phyloP scores from a whole-genome alignment of 305 asterid genomes.

The Rubia peregrina region DNA sequence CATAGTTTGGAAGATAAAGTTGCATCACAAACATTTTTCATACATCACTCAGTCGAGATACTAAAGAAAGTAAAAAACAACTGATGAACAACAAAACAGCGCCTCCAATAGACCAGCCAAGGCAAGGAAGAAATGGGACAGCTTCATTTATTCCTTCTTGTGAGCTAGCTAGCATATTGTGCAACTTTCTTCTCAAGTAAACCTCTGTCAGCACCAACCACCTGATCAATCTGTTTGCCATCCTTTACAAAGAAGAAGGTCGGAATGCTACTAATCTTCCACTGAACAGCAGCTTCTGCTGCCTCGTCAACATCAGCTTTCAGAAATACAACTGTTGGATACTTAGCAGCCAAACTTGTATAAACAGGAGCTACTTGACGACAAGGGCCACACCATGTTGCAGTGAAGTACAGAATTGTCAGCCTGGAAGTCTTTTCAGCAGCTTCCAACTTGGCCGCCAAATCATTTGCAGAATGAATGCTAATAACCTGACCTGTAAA shows the following conservation, averaged over 20 bases:
- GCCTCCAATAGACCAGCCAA: background rate
- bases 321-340: slow-evolving; percentile 43
- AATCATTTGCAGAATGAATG: slow-evolving; percentile 34
- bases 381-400: slow-evolving; percentile 63
- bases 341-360: slow-evolving; percentile 31
- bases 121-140: background rate
- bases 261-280: slow-evolving; percentile 46
- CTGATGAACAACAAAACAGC: background rate
- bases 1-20: background rate
- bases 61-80: background rate
- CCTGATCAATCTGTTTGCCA: slow-evolving; percentile 37
- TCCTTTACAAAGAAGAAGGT: slow-evolving; percentile 42
- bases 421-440: slow-evolving; percentile 37
- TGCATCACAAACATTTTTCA: background rate
- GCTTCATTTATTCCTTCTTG: background rate
- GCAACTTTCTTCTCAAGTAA: slow-evolving; percentile 44
- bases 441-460: slow-evolving; percentile 34
- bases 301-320: slow-evolving; percentile 54
- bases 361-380: slow-evolving; percentile 33
- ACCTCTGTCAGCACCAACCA: slow-evolving; percentile 29
- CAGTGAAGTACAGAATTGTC: slow-evolving; percentile 50
- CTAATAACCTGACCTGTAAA: slow-evolving; percentile 49
- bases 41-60: background rate
- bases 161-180: slow-evolving; percentile 22
- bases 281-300: slow-evolving; percentile 30